A percentile compares a stretch with the other conserved stretches of the same genome.
These are phyloP conservation scores for Psilocybe subaeruginosa DNA, from an alignment of 768 basidiomycete species.

Conservation along the genomic window DNA sequence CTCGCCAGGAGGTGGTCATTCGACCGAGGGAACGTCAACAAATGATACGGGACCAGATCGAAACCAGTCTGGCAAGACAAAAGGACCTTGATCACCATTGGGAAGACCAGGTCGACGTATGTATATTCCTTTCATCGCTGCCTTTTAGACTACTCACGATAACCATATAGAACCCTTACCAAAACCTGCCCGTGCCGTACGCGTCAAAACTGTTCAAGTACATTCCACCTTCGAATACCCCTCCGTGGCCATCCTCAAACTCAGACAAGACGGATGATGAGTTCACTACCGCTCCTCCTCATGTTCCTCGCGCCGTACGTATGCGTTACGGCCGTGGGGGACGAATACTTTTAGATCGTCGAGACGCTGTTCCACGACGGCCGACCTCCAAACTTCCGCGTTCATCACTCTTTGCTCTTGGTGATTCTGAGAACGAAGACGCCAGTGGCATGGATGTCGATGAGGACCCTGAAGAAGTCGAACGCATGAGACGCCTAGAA, in stretches of 20 bases:
- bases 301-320: slow-evolving; percentile 55
- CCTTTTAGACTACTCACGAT: neutral
- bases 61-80: slow-evolving; percentile 59
- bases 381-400: slow-evolving; percentile 25
- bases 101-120: slow-evolving; percentile 87
- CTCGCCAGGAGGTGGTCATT: slow-evolving; percentile 53
- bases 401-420: slow-evolving; percentile 29
- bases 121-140: slow-evolving; percentile 19
- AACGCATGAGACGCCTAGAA: slow-evolving; percentile 37
- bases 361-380: slow-evolving; percentile 35
- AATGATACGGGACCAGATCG: slow-evolving; percentile 63
- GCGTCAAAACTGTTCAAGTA: slow-evolving; percentile 71
- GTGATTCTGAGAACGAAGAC: slow-evolving; percentile 23
- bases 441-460: slow-evolving; percentile 37
- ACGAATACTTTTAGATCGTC: slow-evolving; percentile 74
- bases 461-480: slow-evolving; percentile 41
- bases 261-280: slow-evolving; percentile 32
- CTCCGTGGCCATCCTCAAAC: slow-evolving; percentile 28
- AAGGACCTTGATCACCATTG: slow-evolving; percentile 80
- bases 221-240: slow-evolving; percentile 44
- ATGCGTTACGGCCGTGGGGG: slow-evolving; percentile 85
- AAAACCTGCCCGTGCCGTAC: slow-evolving; percentile 59
- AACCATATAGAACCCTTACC: slow-evolving; percentile 64
- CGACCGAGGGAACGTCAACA: slow-evolving; percentile 69
- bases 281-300: slow-evolving; percentile 27